phyloP scores from a whole-genome alignment of 2,329 filamentous ascomycete species.

The Hymenoscyphus fraxineus region DNA sequence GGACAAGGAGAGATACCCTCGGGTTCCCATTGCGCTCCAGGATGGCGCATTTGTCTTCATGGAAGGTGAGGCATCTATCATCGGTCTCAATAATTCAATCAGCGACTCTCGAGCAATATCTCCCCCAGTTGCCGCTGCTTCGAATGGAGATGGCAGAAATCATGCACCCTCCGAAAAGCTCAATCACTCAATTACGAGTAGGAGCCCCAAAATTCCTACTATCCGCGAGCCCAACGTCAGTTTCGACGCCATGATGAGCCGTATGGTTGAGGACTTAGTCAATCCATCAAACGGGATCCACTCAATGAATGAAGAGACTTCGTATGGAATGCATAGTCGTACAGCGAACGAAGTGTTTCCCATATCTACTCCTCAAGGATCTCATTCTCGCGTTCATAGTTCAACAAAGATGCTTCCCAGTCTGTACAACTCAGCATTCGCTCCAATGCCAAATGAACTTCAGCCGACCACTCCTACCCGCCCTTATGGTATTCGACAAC shows the following conservation, averaged over 20 bases:
- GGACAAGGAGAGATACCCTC: constrained; percentile 40
- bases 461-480: constrained; percentile 37
- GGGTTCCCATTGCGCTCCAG: constrained; percentile 40
- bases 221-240: constrained; percentile 26
- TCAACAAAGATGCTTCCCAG: constrained; percentile 33
- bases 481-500: constrained; percentile 30
- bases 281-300: constrained; percentile 36
- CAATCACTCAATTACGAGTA: constrained; percentile 4
- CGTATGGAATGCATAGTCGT: constrained; percentile 52
- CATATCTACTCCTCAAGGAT: constrained; percentile 36
- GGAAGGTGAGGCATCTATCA: constrained; percentile 48
- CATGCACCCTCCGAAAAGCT: neutral
- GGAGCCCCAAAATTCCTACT: constrained; percentile 12
- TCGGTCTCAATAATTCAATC: constrained; percentile 36
- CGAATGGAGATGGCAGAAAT: neutral
- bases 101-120: constrained; percentile 31
- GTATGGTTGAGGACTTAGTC: constrained; percentile 57
- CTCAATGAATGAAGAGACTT: constrained; percentile 41
- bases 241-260: constrained; percentile 48
- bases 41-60: constrained; percentile 46
- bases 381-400: constrained; percentile 34
- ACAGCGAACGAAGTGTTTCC: constrained; percentile 51
- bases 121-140: neutral
- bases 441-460: constrained; percentile 41
- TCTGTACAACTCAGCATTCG: constrained; percentile 43